Conservation (phyloP, 768 basidiomycete species). For the Tulasnella calospora region DNA sequence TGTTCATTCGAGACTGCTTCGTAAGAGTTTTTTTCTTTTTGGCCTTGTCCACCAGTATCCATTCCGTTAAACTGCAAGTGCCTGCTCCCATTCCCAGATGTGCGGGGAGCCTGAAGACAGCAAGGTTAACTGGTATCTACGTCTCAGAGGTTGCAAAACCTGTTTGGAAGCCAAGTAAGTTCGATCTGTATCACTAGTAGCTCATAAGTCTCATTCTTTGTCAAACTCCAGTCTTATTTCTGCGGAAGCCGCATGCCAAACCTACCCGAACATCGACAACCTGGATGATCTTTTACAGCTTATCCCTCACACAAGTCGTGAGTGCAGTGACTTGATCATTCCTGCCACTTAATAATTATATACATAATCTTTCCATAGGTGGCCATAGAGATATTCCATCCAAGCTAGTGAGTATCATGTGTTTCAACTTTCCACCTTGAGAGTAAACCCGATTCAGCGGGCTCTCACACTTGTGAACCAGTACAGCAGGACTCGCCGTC, state of each 20-base stretch:
- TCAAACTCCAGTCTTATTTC: not conserved
- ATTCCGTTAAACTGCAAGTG: not conserved
- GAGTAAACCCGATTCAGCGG: no score
- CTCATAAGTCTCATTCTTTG: not conserved
- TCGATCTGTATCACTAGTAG: not conserved
- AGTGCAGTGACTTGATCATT: no score
- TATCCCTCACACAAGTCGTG: not conserved
- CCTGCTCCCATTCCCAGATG: not conserved
- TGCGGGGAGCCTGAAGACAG: not conserved
- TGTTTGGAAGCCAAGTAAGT: not conserved
- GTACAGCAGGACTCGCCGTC: no score
- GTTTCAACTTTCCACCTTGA: no score
- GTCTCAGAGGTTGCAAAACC: not conserved
- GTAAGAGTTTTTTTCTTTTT: not conserved
- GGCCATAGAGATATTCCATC: no score
- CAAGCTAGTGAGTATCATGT: no score
- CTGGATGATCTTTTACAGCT: not conserved
- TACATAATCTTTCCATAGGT: no score
- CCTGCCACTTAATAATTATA: no score
- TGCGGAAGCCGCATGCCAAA: not conserved
- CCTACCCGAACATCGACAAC: not conserved
- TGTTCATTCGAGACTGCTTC: constrained; percentile 6
- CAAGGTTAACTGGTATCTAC: not conserved
- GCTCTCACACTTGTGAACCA: no score
- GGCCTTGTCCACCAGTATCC: not conserved